A percentile compares a stretch with the other conserved stretches of the same genome.
phyloP scores from a whole-genome alignment of 768 basidiomycete genomes.

The Paxillus rubicundulus region DNA sequence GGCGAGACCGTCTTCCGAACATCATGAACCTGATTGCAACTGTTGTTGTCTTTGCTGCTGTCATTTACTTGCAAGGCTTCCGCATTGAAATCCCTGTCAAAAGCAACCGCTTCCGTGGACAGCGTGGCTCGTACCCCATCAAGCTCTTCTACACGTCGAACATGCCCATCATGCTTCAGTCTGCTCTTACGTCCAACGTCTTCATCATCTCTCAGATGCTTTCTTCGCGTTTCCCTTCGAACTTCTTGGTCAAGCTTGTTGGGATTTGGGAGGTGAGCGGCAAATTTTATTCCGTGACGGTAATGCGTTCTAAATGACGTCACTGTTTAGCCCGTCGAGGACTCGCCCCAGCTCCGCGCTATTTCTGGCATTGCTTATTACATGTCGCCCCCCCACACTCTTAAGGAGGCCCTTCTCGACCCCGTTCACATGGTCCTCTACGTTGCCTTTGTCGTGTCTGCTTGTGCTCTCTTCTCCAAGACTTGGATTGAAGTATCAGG shows the following conservation, averaged over 20 bases:
- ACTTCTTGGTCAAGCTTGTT: slow-evolving; percentile 84
- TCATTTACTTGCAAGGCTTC: slow-evolving; percentile 99
- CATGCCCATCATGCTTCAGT: slow-evolving; percentile 99
- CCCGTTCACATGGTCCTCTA: slow-evolving; percentile 93
- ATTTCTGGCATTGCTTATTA: slow-evolving; percentile 94
- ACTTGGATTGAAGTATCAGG: slow-evolving; percentile 99
- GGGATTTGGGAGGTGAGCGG: slow-evolving; percentile 94
- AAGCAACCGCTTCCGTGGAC: slow-evolving; percentile 94
- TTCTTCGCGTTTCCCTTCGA: slow-evolving; percentile 83
- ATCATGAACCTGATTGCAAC: slow-evolving; percentile 97
- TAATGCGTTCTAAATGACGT: slow-evolving; percentile 1
- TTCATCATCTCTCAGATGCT: slow-evolving; percentile 98
- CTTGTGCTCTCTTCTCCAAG: slow-evolving; percentile 97
- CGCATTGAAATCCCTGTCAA: slow-evolving; percentile 98
- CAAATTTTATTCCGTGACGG: neutral
- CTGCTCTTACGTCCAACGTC: slow-evolving; percentile 88
- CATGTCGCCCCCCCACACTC: slow-evolving; percentile 96
- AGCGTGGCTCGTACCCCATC: slow-evolving; percentile 92
- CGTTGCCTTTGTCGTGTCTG: slow-evolving; percentile 87
- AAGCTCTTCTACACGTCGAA: slow-evolving; percentile 99
- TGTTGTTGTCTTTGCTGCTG: slow-evolving; percentile 84
- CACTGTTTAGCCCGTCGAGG: slow-evolving; percentile 77
- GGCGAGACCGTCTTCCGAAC: slow-evolving; percentile 94
- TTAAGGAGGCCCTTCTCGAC: slow-evolving; percentile 84
- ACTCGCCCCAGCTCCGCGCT: slow-evolving; percentile 88